Percentiles rank a stretch among this genome's conserved stretches.
Evolutionary conservation across 768 basidiomycete species (phyloP).

Genomic region (Suillus bovinus): DNA sequence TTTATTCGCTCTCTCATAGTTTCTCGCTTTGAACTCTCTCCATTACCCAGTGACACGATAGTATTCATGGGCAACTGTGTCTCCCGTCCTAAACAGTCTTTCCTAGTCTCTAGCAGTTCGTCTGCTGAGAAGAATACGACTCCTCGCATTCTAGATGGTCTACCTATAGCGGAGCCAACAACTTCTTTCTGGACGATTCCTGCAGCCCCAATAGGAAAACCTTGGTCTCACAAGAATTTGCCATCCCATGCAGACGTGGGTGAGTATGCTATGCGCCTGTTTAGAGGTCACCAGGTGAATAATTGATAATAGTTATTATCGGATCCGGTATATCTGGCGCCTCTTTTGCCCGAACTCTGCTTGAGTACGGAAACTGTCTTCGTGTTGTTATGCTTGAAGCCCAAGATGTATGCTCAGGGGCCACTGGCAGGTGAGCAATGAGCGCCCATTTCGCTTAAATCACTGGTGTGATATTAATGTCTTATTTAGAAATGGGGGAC

Average conservation of each 20-base stretch:
- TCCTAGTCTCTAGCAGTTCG: background rate
- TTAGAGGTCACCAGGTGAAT: background rate
- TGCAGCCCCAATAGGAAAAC: conserved; percentile 43
- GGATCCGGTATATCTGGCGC: conserved; percentile 55
- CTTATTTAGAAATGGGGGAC: conserved; percentile 47
- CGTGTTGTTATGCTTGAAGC: conserved; percentile 62
- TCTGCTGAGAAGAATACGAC: conserved; percentile 11
- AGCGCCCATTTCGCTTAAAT: conserved; percentile 4
- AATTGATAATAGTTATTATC: conserved; percentile 38
- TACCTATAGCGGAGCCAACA: conserved; percentile 57
- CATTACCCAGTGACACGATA: conserved; percentile 9
- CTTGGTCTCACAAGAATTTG: conserved; percentile 24
- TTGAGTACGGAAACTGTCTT: conserved; percentile 25
- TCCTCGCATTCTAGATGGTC: conserved; percentile 38
- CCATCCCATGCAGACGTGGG: conserved; percentile 60
- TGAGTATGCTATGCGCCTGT: conserved; percentile 13
- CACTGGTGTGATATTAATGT: background rate
- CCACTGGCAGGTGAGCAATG: conserved; percentile 46
- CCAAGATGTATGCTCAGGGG: conserved; percentile 54
- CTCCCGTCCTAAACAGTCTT: conserved; percentile 15
- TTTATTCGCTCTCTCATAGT: background rate
- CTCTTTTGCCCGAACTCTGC: conserved; percentile 42
- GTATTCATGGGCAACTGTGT: conserved; percentile 28
- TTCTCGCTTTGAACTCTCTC: conserved; percentile 1
- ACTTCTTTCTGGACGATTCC: conserved; percentile 67